phyloP scores from a whole-genome alignment of 306 rosid species.

The Mucuna pruriens region DNA sequence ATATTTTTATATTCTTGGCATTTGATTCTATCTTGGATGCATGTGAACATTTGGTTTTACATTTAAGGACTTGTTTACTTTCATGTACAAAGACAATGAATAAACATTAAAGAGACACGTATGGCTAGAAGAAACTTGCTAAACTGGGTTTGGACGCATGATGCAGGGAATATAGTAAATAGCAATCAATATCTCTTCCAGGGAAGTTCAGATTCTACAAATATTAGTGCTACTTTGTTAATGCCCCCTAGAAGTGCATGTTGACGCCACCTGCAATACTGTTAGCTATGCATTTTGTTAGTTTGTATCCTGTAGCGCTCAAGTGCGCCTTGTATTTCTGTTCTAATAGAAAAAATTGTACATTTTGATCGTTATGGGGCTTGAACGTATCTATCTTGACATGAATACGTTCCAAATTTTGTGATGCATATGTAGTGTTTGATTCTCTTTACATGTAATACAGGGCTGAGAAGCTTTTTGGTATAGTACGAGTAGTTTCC shows the following conservation, averaged over 20 bases:
- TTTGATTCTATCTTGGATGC: conserved; percentile 17
- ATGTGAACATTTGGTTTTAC: background rate
- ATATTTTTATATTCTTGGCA: conserved; percentile 1
- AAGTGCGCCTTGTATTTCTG: background rate
- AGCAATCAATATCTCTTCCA: background rate
- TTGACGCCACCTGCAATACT: conserved; percentile 13
- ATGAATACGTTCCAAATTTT: background rate
- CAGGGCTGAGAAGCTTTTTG: background rate
- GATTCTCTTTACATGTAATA: background rate
- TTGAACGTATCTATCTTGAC: background rate
- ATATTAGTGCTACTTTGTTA: background rate
- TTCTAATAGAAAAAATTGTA: background rate
- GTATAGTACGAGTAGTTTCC: background rate
- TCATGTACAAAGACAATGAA: background rate
- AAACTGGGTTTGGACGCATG: conserved; percentile 17
- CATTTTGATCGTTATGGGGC: background rate
- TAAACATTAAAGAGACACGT: background rate
- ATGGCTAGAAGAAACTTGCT: conserved; percentile 6
- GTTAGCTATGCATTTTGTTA: background rate
- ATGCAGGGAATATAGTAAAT: conserved; percentile 35
- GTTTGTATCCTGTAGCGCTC: background rate
- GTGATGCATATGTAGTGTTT: background rate
- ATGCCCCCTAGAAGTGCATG: conserved; percentile 11
- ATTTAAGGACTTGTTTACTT: background rate
- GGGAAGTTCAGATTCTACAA: background rate